These are phyloP conservation scores for Pythium angustatum DNA, from an alignment of 352 stramenopile species.

Conservation along the genomic window DNA sequence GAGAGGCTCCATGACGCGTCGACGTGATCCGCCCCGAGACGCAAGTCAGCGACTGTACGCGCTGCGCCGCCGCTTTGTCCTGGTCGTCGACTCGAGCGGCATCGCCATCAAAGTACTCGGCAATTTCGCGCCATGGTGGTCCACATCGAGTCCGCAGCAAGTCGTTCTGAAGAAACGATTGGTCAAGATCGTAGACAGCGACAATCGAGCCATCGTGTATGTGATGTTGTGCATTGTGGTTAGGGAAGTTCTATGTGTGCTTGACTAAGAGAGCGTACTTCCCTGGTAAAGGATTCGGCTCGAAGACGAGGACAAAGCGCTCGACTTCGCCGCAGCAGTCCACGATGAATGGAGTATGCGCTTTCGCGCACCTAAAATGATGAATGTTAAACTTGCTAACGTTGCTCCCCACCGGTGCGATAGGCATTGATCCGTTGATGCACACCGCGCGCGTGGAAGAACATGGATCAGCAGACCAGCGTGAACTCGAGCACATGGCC, in stretches of 20 bases:
- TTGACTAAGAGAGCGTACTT: too few relatives aligned
- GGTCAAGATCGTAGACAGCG: conserved; percentile 20
- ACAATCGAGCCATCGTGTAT: conserved; percentile 18
- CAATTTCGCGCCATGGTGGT: conserved; percentile 20
- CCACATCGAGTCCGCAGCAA: neutral
- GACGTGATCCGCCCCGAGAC: neutral
- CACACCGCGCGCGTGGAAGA: neutral
- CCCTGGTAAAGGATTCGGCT: conserved; percentile 25
- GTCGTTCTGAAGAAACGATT: conserved; percentile 23
- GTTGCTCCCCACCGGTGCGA: too few relatives aligned
- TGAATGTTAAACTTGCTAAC: too few relatives aligned
- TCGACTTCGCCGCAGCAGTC: conserved; percentile 15
- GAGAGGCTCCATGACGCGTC: neutral
- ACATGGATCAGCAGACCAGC: neutral
- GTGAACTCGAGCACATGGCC: conserved; percentile 20
- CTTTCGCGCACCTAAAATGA: neutral
- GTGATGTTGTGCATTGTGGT: neutral
- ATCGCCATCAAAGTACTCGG: conserved; percentile 19
- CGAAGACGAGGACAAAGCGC: conserved; percentile 17
- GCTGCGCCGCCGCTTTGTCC: conserved; percentile 21
- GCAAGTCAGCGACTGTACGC: conserved; percentile 17
- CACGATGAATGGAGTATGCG: conserved; percentile 18
- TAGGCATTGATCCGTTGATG: conserved; percentile 20
- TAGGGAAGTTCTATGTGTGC: too few relatives aligned
- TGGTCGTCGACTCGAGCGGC: conserved; percentile 17